Conservation (phyloP, 257 asterid species). For the Pogostemon cablin region DNA sequence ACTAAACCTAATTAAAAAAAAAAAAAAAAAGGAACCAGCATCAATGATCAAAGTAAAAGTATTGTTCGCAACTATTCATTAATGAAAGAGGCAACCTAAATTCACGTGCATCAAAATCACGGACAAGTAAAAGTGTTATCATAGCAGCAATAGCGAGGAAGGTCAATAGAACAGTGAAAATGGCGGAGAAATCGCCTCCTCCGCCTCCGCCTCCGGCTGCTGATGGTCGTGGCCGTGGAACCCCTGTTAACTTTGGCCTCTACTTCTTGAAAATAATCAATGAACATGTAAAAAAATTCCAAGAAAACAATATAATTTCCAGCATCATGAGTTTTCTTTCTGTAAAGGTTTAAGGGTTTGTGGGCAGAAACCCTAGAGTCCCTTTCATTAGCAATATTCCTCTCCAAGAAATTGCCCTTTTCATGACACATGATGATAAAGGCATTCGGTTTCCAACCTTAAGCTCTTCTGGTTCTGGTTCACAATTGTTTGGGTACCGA, state of each 20-base stretch:
- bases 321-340: too few species aligned
- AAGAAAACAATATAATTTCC: too few species aligned
- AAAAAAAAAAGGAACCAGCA: not conserved
- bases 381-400: too few species aligned
- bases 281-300: too few species aligned
- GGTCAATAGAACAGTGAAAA: constrained; percentile 47
- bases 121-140: constrained; percentile 42
- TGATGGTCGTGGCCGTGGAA: constrained; percentile 37
- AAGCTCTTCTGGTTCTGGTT: too few species aligned
- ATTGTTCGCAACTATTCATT: not conserved
- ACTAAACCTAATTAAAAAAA: not conserved
- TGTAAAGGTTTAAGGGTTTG: too few species aligned
- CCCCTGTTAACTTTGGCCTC: constrained; percentile 13
- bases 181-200: constrained; percentile 45
- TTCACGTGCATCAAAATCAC: constrained; percentile 14
- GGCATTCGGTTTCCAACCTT: too few species aligned
- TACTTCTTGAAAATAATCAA: too few species aligned
- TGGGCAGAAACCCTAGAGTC: too few species aligned
- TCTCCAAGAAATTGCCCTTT: too few species aligned
- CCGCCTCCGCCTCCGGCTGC: constrained; percentile 35
- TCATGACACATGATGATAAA: too few species aligned
- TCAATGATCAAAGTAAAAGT: constrained; percentile 9
- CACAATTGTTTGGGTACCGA: too few species aligned
- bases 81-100: constrained; percentile 25
- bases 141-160: constrained; percentile 50